Evolutionary conservation across 371 early-diverging fungal species (phyloP).

Genomic region (Parasitella parasitica): DNA sequence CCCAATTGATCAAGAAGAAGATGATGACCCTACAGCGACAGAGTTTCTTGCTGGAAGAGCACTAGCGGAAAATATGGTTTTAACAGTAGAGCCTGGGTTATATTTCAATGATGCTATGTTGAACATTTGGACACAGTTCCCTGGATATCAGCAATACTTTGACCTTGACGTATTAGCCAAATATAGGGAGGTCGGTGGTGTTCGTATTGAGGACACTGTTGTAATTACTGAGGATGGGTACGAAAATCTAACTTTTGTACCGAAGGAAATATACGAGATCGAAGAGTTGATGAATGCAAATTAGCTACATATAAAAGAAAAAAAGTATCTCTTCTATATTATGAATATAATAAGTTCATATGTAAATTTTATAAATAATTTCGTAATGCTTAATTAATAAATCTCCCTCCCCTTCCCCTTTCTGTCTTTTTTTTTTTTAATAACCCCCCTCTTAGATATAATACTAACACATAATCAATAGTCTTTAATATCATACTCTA

Average conservation of each 20-base stretch:
- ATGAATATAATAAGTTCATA: not conserved
- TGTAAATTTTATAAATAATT: not conserved
- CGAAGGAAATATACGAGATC: slow-evolving; percentile 70
- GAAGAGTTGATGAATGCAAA: slow-evolving; percentile 50
- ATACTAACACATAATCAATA: no score
- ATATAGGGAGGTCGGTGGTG: slow-evolving; percentile 81
- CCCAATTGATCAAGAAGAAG: not conserved
- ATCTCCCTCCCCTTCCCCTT: no score
- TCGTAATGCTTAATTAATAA: not conserved
- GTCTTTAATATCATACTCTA: no score
- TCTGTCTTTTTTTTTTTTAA: no score
- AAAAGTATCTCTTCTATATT: not conserved
- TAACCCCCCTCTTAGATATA: no score
- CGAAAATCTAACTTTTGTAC: slow-evolving; percentile 71
- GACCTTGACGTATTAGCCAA: slow-evolving; percentile 62
- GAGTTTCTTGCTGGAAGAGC: slow-evolving; percentile 20
- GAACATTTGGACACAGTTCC: slow-evolving; percentile 48
- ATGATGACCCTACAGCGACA: not conserved
- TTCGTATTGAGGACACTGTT: slow-evolving; percentile 90
- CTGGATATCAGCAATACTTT: slow-evolving; percentile 59
- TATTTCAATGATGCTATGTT: slow-evolving; percentile 62
- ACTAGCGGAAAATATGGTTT: slow-evolving; percentile 76
- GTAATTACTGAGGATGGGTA: slow-evolving; percentile 69
- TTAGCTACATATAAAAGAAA: not conserved
- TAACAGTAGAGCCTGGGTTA: slow-evolving; percentile 92